Conservation (phyloP, 768 basidiomycete genomes). For the Imleria badia region DNA sequence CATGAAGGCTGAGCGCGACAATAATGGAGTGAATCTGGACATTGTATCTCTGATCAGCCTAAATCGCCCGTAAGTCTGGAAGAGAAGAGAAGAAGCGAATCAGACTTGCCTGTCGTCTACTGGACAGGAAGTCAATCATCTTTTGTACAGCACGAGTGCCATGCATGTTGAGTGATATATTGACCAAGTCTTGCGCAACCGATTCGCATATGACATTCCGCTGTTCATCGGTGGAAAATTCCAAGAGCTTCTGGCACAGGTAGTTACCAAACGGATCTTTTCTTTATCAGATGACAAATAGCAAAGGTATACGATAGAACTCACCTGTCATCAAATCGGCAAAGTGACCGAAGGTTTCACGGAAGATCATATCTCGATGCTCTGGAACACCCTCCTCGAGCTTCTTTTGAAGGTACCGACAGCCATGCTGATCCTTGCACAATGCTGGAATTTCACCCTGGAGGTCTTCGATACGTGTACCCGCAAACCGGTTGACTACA, state of each 20-base stretch:
- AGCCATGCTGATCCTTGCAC: conserved; percentile 99
- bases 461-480: conserved; percentile 92
- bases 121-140: conserved; percentile 99
- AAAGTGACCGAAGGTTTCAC: conserved; percentile 96
- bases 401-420: conserved; percentile 98
- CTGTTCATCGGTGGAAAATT: conserved; percentile 97
- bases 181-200: conserved; percentile 95
- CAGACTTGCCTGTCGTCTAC: conserved; percentile 81
- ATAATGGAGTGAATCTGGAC: conserved; percentile 96
- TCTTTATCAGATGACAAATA: background rate
- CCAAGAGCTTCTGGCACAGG: conserved; percentile 95
- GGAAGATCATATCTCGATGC: conserved; percentile 99
- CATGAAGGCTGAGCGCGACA: conserved; percentile 92
- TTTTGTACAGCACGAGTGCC: conserved; percentile 99
- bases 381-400: conserved; percentile 94
- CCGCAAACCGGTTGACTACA: conserved; percentile 93
- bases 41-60: conserved; percentile 83
- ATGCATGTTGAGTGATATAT: conserved; percentile 99
- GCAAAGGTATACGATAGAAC: conserved; percentile 19
- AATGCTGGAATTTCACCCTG: conserved; percentile 91
- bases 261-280: conserved; percentile 99
- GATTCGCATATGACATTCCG: conserved; percentile 96
- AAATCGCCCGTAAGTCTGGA: conserved; percentile 53
- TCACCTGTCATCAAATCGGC: conserved; percentile 96
- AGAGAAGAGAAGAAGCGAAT: conserved; percentile 35